Base-by-base conservation (phyloP, 1,284 basidiomycete species). In the Austroboletus novae-zelandiae region DNA sequence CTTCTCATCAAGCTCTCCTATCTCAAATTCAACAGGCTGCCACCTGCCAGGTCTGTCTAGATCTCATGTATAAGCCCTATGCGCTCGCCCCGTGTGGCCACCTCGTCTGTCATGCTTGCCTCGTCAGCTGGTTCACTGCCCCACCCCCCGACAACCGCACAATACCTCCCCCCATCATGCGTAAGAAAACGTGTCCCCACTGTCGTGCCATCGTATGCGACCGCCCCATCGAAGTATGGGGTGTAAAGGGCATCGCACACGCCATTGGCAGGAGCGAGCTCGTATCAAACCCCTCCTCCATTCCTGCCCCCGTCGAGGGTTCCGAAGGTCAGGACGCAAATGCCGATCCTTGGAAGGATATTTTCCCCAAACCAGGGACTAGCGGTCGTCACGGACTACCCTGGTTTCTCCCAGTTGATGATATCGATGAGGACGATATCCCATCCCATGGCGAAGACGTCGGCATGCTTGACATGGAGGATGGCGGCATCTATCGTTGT, bases 61-160 rank as follows among this genome's bases (percentile, higher is more conserved):
- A 88, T 57, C 70, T 84, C 20, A 74, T 90, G 65, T 73, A 84
- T 61, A 79, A 79, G 55, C 86, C 87, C 0, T 89, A 80, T 57
- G 79, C 84, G 0, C 76, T 90, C 15, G 74, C 81, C 0, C 85
- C 88, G 0, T 91, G 87, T 53, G 87, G 89, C 6, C 88, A 91
- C 57, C 71, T 86, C 39, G 78, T 81, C 5, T 91, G 87, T 61
- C 76, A 88, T 53, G 61, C 66, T 27, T 90, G 87, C 60, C 80
- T 91, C 13, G 74, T 86, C n/a, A 72, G 72, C 29, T 91, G 88
- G 87, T 91, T 90, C 64, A 82, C 76, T 8, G 74, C 77, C 14
- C 68, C 73, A 14, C 65, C 69, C 7, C 49, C 60, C 13, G 63
- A 65, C 43, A 59, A 65, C 43, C 55, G 53, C 23, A 57, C 49